Conservation (phyloP, 805 yeast genomes). For the Candida stauntonica region DNA sequence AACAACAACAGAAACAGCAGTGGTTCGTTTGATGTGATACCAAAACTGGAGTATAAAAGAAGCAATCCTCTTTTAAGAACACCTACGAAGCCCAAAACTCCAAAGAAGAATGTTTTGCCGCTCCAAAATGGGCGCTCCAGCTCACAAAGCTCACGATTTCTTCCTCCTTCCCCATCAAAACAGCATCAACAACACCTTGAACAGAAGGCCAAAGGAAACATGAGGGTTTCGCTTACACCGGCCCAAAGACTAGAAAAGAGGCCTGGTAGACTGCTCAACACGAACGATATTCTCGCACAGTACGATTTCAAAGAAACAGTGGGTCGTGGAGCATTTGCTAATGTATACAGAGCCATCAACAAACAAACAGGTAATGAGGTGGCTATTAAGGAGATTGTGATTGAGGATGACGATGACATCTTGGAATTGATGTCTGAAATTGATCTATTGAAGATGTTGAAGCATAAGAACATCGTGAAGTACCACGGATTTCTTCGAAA, state of each 20-base stretch:
- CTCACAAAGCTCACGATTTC: slow-evolving; percentile 7
- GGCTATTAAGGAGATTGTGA: slow-evolving; percentile 75
- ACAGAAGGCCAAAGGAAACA: slow-evolving; percentile 6
- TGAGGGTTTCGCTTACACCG: slow-evolving; percentile 36
- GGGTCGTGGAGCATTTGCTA: slow-evolving; percentile 91
- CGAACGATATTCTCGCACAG: slow-evolving; percentile 30
- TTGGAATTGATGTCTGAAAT: slow-evolving; percentile 58
- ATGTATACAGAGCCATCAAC: slow-evolving; percentile 74
- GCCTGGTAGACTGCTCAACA: slow-evolving; percentile 28
- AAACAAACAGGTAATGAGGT: slow-evolving; percentile 59
- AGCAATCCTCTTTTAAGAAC: slow-evolving; percentile 18
- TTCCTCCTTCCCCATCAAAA: slow-evolving; percentile 17
- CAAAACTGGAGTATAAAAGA: slow-evolving; percentile 18
- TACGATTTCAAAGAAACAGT: slow-evolving; percentile 56
- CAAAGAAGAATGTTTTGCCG: slow-evolving; percentile 11
- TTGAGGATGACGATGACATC: slow-evolving; percentile 69
- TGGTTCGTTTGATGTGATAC: slow-evolving; percentile 18
- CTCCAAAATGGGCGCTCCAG: slow-evolving; percentile 14
- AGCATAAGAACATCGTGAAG: slow-evolving; percentile 87
- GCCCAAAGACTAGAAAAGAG: slow-evolving; percentile 47
- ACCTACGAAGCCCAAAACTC: slow-evolving; percentile 20
- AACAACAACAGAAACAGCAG: slow-evolving; percentile 9
- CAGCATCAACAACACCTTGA: not conserved
- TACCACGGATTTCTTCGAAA: slow-evolving; percentile 87
- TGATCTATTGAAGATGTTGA: slow-evolving; percentile 65